Evolutionary conservation across 345 rosid genomes (phyloP).

Genomic region (Salix dunnii): DNA sequence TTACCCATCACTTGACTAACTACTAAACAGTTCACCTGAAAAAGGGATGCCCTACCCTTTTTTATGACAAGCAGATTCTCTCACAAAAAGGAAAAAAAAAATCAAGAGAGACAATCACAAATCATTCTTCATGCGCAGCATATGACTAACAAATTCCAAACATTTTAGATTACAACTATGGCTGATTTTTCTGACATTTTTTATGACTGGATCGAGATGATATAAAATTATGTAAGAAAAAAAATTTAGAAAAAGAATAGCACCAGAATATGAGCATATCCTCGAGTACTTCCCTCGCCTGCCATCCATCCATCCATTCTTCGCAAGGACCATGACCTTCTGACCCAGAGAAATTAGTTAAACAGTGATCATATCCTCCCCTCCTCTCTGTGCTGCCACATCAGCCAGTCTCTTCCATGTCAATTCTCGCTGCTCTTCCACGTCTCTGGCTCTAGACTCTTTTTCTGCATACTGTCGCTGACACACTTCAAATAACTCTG

Average conservation of each 20-base stretch:
- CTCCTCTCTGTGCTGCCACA: constrained; percentile 53
- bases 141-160: constrained; percentile 31
- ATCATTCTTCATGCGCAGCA: constrained; percentile 37
- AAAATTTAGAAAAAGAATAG: constrained; percentile 28
- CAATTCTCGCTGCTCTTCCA: constrained; percentile 62
- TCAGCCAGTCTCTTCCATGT: constrained; percentile 80
- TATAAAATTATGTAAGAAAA: not conserved
- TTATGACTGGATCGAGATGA: constrained; percentile 20
- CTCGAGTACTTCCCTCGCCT: constrained; percentile 11
- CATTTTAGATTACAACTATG: constrained; percentile 36
- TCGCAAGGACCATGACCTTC: constrained; percentile 7
- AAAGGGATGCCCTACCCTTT: not conserved
- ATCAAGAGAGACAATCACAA: constrained; percentile 15
- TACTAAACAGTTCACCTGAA: no score
- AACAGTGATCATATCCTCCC: constrained; percentile 47
- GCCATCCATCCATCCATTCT: constrained; percentile 1
- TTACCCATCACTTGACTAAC: no score
- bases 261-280: constrained; percentile 26
- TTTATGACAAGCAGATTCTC: constrained; percentile 5
- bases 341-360: constrained; percentile 21
- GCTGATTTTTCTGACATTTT: constrained; percentile 27
- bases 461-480: constrained; percentile 62
- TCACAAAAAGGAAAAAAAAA: not conserved
- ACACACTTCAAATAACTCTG: constrained; percentile 73
- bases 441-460: constrained; percentile 48